Percentiles rank a stretch among this genome's conserved stretches.
Conservation (phyloP, 148 eudicot genomes). For the Simmondsia chinensis region DNA sequence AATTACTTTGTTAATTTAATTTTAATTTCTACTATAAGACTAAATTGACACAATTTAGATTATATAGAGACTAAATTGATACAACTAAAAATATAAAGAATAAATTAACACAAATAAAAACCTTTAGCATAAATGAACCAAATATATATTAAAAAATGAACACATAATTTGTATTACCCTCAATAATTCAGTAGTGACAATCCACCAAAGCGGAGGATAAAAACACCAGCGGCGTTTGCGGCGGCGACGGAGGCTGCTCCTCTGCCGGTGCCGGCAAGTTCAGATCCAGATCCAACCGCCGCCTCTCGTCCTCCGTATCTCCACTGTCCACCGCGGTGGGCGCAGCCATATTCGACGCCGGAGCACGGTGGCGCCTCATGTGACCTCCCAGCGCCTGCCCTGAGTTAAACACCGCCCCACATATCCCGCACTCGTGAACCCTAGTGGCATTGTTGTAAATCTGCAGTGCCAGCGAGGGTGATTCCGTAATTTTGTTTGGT, state of each 20-base stretch:
- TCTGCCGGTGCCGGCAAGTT: conserved; percentile 32
- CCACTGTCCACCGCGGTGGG: not conserved
- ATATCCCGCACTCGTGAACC: conserved; percentile 29
- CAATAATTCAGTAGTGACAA: conserved; percentile 26
- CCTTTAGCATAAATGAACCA: no score
- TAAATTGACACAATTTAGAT: no score
- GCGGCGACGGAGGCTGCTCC: conserved; percentile 16
- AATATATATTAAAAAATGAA: no score
- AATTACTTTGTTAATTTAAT: no score
- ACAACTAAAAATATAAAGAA: no score
- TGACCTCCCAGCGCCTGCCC: conserved; percentile 46
- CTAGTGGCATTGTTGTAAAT: conserved; percentile 15
- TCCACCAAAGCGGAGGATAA: conserved; percentile 28
- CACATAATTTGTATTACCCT: no score
- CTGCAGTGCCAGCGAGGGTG: conserved; percentile 14
- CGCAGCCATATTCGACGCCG: not conserved
- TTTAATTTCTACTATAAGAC: no score
- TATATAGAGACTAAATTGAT: no score
- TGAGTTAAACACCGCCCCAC: conserved; percentile 34
- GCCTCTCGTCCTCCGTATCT: no score
- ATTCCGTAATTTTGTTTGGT: not conserved
- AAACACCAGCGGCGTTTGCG: conserved; percentile 19
- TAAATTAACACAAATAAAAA: no score
- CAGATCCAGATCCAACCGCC: conserved; percentile 26
- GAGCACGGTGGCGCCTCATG: conserved; percentile 35